Conservation (phyloP, 441 rosid species). For the Omphalea diandra region DNA sequence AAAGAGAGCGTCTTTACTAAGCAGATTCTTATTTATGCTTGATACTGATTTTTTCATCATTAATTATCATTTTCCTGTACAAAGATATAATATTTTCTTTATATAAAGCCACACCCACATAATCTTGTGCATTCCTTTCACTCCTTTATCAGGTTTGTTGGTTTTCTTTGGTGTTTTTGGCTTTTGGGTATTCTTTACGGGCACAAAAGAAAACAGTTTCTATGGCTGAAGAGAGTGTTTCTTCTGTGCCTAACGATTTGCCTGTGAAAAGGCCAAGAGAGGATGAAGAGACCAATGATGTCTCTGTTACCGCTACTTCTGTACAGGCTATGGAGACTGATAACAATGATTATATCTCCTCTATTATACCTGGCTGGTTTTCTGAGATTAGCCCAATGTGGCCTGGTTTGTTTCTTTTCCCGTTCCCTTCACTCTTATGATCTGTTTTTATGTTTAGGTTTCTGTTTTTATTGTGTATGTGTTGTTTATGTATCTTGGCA, state of each 20-base stretch:
- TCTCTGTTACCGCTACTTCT: conserved; percentile 27
- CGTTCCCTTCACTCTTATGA: background rate
- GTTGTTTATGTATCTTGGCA: background rate
- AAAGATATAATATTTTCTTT: background rate
- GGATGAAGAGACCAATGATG: conserved; percentile 49
- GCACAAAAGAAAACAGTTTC: background rate
- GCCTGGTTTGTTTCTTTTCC: conserved; percentile 62
- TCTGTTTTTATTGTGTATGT: background rate
- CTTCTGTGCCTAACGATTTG: conserved; percentile 42
- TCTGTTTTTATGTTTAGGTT: background rate
- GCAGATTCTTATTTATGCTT: conserved; percentile 30
- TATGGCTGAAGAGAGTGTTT: conserved; percentile 50
- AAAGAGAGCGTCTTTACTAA: conserved; percentile 32
- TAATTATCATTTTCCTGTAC: too few relatives aligned
- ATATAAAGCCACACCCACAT: conserved; percentile 3
- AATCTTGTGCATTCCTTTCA: conserved; percentile 28
- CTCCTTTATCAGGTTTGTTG: background rate
- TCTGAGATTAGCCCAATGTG: conserved; percentile 98
- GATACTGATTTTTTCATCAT: too few relatives aligned
- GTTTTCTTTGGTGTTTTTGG: background rate
- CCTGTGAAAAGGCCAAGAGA: conserved; percentile 72
- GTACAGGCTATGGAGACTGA: conserved; percentile 58
- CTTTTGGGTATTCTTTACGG: conserved; percentile 1
- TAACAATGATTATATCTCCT: conserved; percentile 40
- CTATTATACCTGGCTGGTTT: conserved; percentile 97